Base-by-base conservation (phyloP, 208 protist genomes). In the Herpetomonas muscarum region DNA sequence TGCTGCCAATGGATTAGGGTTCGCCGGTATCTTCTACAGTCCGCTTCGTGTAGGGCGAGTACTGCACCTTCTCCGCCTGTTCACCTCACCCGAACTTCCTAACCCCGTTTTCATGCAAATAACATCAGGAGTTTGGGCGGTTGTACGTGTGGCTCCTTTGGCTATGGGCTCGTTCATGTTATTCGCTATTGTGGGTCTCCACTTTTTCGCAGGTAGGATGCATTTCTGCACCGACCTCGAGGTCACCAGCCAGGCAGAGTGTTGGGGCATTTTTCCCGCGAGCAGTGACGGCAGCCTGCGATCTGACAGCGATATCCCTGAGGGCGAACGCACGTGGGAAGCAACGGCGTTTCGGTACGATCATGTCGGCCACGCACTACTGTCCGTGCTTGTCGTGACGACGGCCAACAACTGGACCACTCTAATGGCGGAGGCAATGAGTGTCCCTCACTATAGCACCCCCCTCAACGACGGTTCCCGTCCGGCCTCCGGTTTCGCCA, bases 381-480 rank as follows among this genome's bases (percentile, higher is more conserved):
- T 93, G 22, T 77, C 78, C 1, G 67, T 90, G 12, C 76, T 90
- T 59, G 61, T 50, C 5, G n/a, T 87, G 21, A 59, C 65, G 1
- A 66, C 65, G 1, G 51, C 41, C 3, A 72, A 74, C 36, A 67
- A 81, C 53, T 93, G 84, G 82, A 65, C 72, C 2, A 24, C 31
- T 13, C 72, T 83, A 29, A 87, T 89, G 80, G 60, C 62, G 39
- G 53, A 54, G 3, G 75, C 39, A 22, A 85, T 88, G 68, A 78
- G 77, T 42, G 51, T 51, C 46, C 39, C 36, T 0, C 50, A 36
- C 39, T n/a, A 7, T 1, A 46, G 49, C 24, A 37, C 41, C n/a
- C 13, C 31, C 25, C 31, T 50, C 48, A 36, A 44, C 5, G 53
- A 74, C 60, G 59, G 55, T 36, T 46, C 10, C 22, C 41, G 41